A percentile compares a stretch with the other conserved stretches of the same genome.
phyloP scores from a whole-genome alignment of 768 basidiomycete genomes.

The Suillus bovinus region DNA sequence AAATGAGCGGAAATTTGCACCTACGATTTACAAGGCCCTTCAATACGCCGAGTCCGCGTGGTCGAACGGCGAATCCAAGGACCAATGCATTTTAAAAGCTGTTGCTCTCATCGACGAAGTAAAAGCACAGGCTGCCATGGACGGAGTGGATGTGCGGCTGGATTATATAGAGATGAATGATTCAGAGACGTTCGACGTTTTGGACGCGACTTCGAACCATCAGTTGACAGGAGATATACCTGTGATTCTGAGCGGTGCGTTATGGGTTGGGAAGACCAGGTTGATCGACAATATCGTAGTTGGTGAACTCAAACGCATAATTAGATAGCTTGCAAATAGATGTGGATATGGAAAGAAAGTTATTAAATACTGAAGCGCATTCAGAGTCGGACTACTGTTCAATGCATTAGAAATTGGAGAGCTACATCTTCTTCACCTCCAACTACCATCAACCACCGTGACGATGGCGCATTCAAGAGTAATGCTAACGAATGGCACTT shows the following conservation, averaged over 20 bases:
- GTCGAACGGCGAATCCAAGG: slow-evolving; percentile 50
- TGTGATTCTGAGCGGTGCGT: slow-evolving; percentile 81
- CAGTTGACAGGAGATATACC: slow-evolving; percentile 30
- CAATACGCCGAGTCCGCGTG: slow-evolving; percentile 56
- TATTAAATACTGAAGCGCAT: neutral
- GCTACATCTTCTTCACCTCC: neutral
- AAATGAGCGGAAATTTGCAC: slow-evolving; percentile 62
- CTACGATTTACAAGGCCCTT: slow-evolving; percentile 69
- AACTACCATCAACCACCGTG: neutral
- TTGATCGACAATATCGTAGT: slow-evolving; percentile 92
- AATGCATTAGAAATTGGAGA: neutral
- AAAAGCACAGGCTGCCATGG: slow-evolving; percentile 30
- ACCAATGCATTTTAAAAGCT: slow-evolving; percentile 48
- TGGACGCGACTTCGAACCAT: slow-evolving; percentile 38
- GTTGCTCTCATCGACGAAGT: slow-evolving; percentile 38
- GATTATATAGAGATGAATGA: slow-evolving; percentile 94
- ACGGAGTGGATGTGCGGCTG: slow-evolving; percentile 54
- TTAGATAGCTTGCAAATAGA: slow-evolving; percentile 10
- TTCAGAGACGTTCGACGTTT: slow-evolving; percentile 66
- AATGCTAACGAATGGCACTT: slow-evolving; percentile 21
- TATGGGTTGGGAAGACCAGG: slow-evolving; percentile 84
- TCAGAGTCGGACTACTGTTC: neutral
- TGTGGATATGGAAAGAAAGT: neutral
- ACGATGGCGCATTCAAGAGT: slow-evolving; percentile 19
- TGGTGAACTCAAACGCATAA: slow-evolving; percentile 40